These are phyloP conservation scores for Phytophthora fragariaefolia DNA, from an alignment of 352 stramenopile species.

Conservation along the genomic window DNA sequence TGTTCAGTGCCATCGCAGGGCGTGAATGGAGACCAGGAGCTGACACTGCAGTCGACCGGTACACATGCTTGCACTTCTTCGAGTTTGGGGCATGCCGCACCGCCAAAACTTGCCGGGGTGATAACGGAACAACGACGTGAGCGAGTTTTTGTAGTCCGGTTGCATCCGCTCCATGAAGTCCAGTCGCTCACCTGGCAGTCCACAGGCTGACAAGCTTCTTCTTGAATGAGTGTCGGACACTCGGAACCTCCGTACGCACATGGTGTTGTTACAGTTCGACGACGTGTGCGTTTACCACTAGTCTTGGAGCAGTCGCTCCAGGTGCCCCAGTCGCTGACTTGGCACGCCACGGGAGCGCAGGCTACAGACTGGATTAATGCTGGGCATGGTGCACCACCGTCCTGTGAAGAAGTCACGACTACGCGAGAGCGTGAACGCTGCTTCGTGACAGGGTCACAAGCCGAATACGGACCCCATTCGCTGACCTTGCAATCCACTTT, in stretches of 20 bases:
- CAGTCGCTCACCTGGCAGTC: slow-evolving; percentile 55
- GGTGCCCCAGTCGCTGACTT: slow-evolving; percentile 57
- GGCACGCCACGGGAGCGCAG: slow-evolving; percentile 55
- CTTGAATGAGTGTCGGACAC: slow-evolving; percentile 47
- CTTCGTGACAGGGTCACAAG: slow-evolving; percentile 45
- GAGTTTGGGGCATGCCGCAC: slow-evolving; percentile 42
- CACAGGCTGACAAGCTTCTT: slow-evolving; percentile 46
- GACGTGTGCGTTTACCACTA: slow-evolving; percentile 47
- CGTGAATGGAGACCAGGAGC: slow-evolving; percentile 61
- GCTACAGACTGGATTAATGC: slow-evolving; percentile 37
- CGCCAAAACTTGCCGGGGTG: slow-evolving; percentile 39
- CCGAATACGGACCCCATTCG: slow-evolving; percentile 51
- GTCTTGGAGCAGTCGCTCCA: slow-evolving; percentile 49
- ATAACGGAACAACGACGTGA: slow-evolving; percentile 46
- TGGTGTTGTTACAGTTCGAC: slow-evolving; percentile 36
- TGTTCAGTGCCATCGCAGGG: slow-evolving; percentile 38
- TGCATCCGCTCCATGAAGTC: slow-evolving; percentile 50
- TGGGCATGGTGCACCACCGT: slow-evolving; percentile 56
- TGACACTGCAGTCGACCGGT: slow-evolving; percentile 50
- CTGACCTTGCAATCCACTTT: slow-evolving; percentile 54
- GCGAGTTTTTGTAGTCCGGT: slow-evolving; percentile 42
- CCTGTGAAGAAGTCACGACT: slow-evolving; percentile 46
- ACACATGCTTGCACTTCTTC: slow-evolving; percentile 44
- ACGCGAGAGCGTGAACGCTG: slow-evolving; percentile 54
- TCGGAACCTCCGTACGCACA: slow-evolving; percentile 44